These are phyloP conservation scores for Suillus cothurnatus DNA, from an alignment of 768 basidiomycete species.

Conservation along the genomic window DNA sequence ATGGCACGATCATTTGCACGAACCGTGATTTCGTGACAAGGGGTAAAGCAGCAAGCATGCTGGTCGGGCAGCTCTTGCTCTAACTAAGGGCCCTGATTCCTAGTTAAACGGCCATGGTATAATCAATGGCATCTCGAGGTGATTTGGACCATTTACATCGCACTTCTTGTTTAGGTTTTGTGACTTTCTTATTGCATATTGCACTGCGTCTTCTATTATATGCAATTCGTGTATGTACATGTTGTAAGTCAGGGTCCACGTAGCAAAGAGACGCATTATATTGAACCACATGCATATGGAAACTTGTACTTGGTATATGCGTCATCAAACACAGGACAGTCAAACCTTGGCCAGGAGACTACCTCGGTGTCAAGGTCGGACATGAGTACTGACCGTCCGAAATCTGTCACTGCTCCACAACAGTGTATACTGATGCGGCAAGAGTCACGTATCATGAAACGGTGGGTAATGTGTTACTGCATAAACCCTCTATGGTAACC, in stretches of 20 bases:
- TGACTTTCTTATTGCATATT: not conserved
- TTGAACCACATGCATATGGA: not conserved
- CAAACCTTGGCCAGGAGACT: not conserved
- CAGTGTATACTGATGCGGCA: not conserved
- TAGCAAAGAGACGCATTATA: not conserved
- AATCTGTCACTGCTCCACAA: not conserved
- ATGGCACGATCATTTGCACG: slow-evolving; percentile 72
- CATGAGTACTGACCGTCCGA: not conserved
- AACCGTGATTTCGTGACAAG: slow-evolving; percentile 35
- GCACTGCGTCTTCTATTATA: not conserved
- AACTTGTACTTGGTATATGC: not conserved
- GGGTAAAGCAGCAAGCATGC: slow-evolving; percentile 20
- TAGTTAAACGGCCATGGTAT: slow-evolving; percentile 20
- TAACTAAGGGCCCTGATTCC: slow-evolving; percentile 5
- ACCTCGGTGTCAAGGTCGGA: not conserved
- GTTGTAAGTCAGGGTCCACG: not conserved
- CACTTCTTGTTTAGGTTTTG: not conserved
- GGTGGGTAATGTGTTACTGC: not conserved
- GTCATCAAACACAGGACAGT: not conserved
- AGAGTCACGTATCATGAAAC: not conserved
- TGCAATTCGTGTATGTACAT: not conserved
- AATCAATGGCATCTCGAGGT: not conserved
- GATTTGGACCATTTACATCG: not conserved
- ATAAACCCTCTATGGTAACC: not conserved
- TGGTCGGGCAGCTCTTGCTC: slow-evolving; percentile 29